Evolutionary conservation across 2,329 filamentous ascomycete genomes (phyloP).

Genomic region (Claviceps africana): DNA sequence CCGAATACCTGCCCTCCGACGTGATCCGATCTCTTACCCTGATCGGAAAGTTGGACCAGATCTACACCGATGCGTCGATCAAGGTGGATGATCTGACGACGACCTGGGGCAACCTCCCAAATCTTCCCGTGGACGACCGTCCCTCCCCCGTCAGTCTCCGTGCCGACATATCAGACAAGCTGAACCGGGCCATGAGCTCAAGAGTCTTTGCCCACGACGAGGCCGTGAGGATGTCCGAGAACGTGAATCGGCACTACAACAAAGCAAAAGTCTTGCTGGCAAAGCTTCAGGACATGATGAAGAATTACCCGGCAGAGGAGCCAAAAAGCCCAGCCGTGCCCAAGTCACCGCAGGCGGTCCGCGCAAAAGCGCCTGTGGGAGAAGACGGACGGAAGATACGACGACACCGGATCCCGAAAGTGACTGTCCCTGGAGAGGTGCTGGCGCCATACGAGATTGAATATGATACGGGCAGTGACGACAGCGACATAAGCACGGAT

Average conservation of each 20-base stretch:
- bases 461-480: constrained; percentile 42
- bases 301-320: constrained; percentile 44
- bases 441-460: constrained; percentile 51
- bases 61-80: constrained; percentile 40
- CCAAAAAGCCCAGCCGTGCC: constrained; percentile 35
- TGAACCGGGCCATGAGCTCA: constrained; percentile 40
- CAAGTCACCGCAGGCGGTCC: constrained; percentile 39
- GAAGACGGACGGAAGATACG: constrained; percentile 32
- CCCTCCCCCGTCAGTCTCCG: constrained; percentile 38
- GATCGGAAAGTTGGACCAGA: constrained; percentile 49
- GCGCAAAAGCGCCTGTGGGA: constrained; percentile 33
- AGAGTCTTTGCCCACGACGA: constrained; percentile 47
- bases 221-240: constrained; percentile 48
- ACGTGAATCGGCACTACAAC: constrained; percentile 47
- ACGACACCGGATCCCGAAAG: constrained; percentile 36
- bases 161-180: constrained; percentile 43
- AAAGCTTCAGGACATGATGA: constrained; percentile 45
- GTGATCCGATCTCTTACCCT: constrained; percentile 51
- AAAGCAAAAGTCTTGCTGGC: constrained; percentile 43
- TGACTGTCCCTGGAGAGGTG: constrained; percentile 53
- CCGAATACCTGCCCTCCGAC: constrained; percentile 55
- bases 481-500: constrained; percentile 38
- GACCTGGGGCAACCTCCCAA: constrained; percentile 42
- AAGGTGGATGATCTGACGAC: constrained; percentile 42
- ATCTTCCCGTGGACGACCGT: constrained; percentile 30